Percentiles rank a stretch among this genome's conserved stretches.
These are phyloP conservation scores for Saturnispora sekii DNA, from an alignment of 805 yeast genomes.

Conservation along the genomic window DNA sequence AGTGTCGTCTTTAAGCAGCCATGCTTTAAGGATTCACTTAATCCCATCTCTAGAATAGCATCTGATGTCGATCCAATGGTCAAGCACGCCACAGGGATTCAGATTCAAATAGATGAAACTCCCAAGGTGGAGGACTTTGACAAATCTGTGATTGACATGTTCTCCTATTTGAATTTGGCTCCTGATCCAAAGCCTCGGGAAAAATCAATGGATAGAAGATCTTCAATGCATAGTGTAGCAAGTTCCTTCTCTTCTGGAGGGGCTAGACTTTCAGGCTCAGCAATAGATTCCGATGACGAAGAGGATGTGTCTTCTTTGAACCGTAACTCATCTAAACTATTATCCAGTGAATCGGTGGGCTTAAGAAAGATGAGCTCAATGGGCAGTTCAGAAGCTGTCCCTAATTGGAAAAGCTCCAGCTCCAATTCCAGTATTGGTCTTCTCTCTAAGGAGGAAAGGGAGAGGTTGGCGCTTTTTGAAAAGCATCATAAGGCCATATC, in stretches of 20 bases:
- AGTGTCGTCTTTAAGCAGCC: constrained; percentile 16
- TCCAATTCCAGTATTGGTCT: neutral
- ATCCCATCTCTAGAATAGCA: too few relatives aligned
- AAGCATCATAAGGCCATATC: constrained; percentile 24
- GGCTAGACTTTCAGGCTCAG: neutral
- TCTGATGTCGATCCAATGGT: neutral
- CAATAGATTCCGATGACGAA: constrained; percentile 5
- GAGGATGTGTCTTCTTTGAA: neutral
- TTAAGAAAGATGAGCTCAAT: neutral
- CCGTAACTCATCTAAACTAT: neutral
- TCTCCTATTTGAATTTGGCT: constrained; percentile 3
- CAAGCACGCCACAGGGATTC: neutral
- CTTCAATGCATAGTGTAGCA: constrained; percentile 4
- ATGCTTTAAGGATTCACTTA: neutral
- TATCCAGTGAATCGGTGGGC: neutral
- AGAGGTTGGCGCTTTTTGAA: constrained; percentile 21
- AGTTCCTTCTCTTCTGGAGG: constrained; percentile 5
- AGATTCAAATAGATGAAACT: constrained; percentile 6
- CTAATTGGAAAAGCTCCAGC: constrained; percentile 6
- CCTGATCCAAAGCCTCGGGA: constrained; percentile 7
- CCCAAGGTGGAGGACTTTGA: neutral
- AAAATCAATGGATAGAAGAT: constrained; percentile 1
- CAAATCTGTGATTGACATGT: neutral
- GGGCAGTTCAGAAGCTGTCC: neutral
- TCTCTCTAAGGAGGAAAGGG: constrained; percentile 7